Percentiles rank a stretch among this genome's conserved stretches.
Conservation (phyloP, 768 basidiomycete species). For the Rhodotorula paludigena region DNA sequence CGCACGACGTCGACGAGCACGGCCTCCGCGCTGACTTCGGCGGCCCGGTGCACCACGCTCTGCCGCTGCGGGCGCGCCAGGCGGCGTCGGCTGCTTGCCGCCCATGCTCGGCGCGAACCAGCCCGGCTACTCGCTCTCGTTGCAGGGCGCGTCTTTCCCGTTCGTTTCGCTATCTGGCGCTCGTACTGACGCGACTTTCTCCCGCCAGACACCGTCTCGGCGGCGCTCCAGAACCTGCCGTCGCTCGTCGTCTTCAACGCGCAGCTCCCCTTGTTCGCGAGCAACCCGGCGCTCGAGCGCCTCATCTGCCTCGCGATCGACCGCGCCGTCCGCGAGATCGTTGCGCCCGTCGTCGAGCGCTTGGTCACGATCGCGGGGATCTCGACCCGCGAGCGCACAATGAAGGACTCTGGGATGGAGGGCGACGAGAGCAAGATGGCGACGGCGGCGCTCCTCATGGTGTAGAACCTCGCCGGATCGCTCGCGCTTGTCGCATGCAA, state of each 20-base stretch:
- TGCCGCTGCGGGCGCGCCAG: conserved; percentile 23
- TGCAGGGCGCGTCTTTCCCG: conserved; percentile 22
- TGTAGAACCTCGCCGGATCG: conserved; percentile 91
- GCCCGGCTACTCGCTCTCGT: conserved; percentile 44
- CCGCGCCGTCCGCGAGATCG: conserved; percentile 93
- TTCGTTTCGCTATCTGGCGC: neutral
- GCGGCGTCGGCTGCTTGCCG: conserved; percentile 20
- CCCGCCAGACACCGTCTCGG: conserved; percentile 43
- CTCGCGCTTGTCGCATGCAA: conserved; percentile 97
- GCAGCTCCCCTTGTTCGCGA: conserved; percentile 62
- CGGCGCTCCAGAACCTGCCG: conserved; percentile 65
- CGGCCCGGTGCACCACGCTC: conserved; percentile 21
- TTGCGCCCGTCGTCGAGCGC: conserved; percentile 92
- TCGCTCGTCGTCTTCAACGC: conserved; percentile 70
- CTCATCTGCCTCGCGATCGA: conserved; percentile 87
- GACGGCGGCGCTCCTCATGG: conserved; percentile 90
- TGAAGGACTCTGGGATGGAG: conserved; percentile 93
- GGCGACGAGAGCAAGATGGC: conserved; percentile 83
- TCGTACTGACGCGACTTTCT: neutral
- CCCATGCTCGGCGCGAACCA: conserved; percentile 38
- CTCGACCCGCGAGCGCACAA: conserved; percentile 90
- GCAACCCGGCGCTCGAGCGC: conserved; percentile 79
- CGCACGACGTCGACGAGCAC: conserved; percentile 24
- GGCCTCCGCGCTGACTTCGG: conserved; percentile 13
- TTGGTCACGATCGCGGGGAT: conserved; percentile 98